A percentile compares a stretch with the other conserved stretches of the same genome.
phyloP scores from a whole-genome alignment of 2,329 filamentous ascomycete species.

The Cytospora chrysosperma region DNA sequence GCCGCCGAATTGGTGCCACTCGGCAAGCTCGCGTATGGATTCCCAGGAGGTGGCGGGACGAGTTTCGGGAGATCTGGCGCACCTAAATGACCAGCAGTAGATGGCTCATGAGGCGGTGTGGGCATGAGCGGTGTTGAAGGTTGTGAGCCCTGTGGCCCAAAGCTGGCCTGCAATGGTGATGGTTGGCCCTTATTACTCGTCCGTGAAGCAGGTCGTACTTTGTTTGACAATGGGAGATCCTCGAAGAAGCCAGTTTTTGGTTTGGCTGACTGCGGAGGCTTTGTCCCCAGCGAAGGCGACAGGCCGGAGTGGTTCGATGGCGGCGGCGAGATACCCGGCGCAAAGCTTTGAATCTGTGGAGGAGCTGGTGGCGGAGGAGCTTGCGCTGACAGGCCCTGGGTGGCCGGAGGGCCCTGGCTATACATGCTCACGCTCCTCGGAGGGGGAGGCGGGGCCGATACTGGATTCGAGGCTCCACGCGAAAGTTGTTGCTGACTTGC shows the following conservation, averaged over 20 bases:
- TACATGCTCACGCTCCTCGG: conserved; percentile 63
- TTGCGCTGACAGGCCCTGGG: conserved; percentile 30
- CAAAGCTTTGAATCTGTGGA: conserved; percentile 30
- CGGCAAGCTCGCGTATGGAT: conserved; percentile 52
- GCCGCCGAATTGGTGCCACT: conserved; percentile 29
- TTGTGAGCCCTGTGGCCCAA: conserved; percentile 31
- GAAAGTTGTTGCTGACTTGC: conserved; percentile 56
- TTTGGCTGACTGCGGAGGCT: conserved; percentile 35
- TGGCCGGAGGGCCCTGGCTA: conserved; percentile 28
- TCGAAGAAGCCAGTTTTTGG: conserved; percentile 69
- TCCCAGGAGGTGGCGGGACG: conserved; percentile 53
- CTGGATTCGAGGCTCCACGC: conserved; percentile 35
- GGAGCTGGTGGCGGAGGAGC: conserved; percentile 23
- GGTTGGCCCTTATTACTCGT: conserved; percentile 44
- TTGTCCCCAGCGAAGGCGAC: conserved; percentile 33
- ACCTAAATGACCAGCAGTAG: conserved; percentile 27
- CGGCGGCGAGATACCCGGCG: conserved; percentile 35
- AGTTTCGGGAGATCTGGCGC: conserved; percentile 38
- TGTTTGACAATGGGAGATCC: conserved; percentile 65
- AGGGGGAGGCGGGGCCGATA: conserved; percentile 44
- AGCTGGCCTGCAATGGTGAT: conserved; percentile 43
- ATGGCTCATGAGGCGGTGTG: conserved; percentile 25
- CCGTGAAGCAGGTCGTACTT: conserved; percentile 60
- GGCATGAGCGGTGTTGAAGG: conserved; percentile 26
- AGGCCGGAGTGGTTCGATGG: conserved; percentile 39